Evolutionary conservation across 1,284 basidiomycete genomes (phyloP).

Genomic region (Austroboletus novae-zelandiae): DNA sequence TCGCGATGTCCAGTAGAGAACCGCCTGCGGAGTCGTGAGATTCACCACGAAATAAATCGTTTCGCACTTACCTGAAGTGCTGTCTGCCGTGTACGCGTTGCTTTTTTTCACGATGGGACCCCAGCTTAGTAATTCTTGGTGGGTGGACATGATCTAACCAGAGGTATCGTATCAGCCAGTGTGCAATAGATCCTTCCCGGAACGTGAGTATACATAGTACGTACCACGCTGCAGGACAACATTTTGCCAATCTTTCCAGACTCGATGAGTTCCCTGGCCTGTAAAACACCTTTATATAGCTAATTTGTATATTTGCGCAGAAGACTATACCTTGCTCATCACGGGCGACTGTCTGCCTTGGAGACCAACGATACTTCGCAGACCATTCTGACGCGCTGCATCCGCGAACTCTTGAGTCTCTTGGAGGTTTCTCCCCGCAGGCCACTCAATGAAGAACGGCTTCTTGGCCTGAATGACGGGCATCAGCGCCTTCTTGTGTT

Average conservation of each 20-base stretch:
- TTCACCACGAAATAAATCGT: neutral
- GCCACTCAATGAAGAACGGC: slow-evolving; percentile 15
- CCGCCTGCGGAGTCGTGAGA: neutral
- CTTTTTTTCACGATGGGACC: slow-evolving; percentile 11
- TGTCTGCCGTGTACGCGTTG: slow-evolving; percentile 4
- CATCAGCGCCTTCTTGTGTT: slow-evolving; percentile 11
- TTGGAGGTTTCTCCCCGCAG: slow-evolving; percentile 7
- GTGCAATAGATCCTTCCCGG: neutral
- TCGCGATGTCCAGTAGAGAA: slow-evolving; percentile 7
- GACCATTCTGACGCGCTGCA: slow-evolving; percentile 8
- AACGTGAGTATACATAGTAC: neutral
- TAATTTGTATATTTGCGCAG: too few relatives aligned
- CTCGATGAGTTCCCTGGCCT: slow-evolving; percentile 14
- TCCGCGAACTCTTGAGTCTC: slow-evolving; percentile 14
- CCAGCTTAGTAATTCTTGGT: slow-evolving; percentile 5
- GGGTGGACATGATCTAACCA: slow-evolving; percentile 5
- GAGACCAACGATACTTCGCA: slow-evolving; percentile 9
- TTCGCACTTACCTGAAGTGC: slow-evolving; percentile 4
- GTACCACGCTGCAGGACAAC: slow-evolving; percentile 13
- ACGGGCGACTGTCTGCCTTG: slow-evolving; percentile 15
- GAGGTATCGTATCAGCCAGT: neutral
- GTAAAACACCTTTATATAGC: neutral
- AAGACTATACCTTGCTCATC: slow-evolving; percentile 6
- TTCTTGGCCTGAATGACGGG: slow-evolving; percentile 17
- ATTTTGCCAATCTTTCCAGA: slow-evolving; percentile 11